Base-by-base conservation (phyloP, 371 early-diverging fungal genomes). In the Mortierella sp. region DNA sequence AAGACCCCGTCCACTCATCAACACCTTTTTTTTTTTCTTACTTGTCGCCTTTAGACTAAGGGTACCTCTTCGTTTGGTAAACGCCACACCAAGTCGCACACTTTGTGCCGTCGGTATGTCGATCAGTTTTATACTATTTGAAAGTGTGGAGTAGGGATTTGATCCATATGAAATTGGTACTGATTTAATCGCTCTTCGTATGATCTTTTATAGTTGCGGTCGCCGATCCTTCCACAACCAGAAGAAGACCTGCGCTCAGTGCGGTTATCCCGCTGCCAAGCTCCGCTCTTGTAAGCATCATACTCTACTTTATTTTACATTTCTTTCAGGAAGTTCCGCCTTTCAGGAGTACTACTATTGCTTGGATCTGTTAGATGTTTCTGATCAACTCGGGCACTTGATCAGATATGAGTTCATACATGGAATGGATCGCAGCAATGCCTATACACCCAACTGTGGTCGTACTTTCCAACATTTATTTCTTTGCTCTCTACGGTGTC, bases 1-100 rank as follows among this genome's bases (percentile, higher is more conserved):
- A n/a, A n/a, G n/a, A n/a, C n/a, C n/a, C n/a, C n/a, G n/a, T n/a
- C n/a, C n/a, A n/a, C n/a, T n/a, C n/a, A n/a, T n/a, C n/a, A n/a
- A n/a, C n/a, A n/a, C n/a, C 29, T 69, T 28, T 68, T 31, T 55
- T 29, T 62, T 32, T 37, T 35, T n/a, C n/a, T n/a, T 60, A 5
- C 23, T 23, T 40, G 43, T 43, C 43, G 34, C 62, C 65, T n/a
- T n/a, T n/a, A 95, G 98, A 93, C 98, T 85, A 99, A 99, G 94
- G 99, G 99, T 95, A 99, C 99, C 85, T 91, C 96, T 84, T 95
- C 97, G 86, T 97, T 99, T 91, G 99, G 99, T 96, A 99, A 97
- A 90, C 96, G 98, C 85, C 98, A 99, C 93, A 97, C 95, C 92
- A 98, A 98, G 93, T 94, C 99, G 76, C 99, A 99, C 96, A 94